Percentiles rank a stretch among this genome's conserved stretches.
phyloP scores from a whole-genome alignment of 139 green algal species.

The Eudorina sp. region DNA sequence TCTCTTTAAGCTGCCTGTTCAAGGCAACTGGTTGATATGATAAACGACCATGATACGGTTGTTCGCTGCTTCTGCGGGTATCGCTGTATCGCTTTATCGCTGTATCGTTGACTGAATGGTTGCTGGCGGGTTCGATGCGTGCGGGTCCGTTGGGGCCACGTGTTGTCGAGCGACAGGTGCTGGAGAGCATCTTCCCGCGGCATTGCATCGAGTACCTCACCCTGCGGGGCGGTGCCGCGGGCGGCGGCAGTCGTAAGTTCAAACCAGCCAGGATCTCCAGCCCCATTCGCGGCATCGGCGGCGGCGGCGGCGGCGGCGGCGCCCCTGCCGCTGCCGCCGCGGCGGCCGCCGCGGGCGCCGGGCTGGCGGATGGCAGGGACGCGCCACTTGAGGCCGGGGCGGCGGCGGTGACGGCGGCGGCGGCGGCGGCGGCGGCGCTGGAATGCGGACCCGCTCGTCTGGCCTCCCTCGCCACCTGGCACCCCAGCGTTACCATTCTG shows the following conservation, averaged over 20 bases:
- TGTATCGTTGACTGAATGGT: no score
- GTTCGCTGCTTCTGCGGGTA: no score
- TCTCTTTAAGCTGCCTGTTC: no score
- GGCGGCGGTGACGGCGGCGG: background rate
- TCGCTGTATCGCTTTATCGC: no score
- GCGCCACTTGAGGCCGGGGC: background rate
- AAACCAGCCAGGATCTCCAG: background rate
- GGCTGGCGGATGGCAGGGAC: no score
- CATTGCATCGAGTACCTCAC: slow-evolving; percentile 34
- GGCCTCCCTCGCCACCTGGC: slow-evolving; percentile 29
- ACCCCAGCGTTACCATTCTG: slow-evolving; percentile 24
- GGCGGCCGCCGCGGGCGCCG: background rate
- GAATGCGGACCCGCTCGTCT: background rate
- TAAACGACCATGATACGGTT: no score
- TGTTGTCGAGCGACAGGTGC: background rate
- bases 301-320: background rate
- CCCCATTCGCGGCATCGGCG: background rate
- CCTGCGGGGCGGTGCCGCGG: background rate
- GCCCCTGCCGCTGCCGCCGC: background rate
- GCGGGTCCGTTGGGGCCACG: no score
- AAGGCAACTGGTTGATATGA: no score
- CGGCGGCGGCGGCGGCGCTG: background rate
- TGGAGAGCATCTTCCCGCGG: slow-evolving; percentile 30
- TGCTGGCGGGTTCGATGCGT: no score
- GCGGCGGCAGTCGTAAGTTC: background rate